Evolutionary conservation across 176 grass and related monocot species (phyloP), one percentile per base, ranked within the genome.

Genomic region (Eleusine indica): DNA sequence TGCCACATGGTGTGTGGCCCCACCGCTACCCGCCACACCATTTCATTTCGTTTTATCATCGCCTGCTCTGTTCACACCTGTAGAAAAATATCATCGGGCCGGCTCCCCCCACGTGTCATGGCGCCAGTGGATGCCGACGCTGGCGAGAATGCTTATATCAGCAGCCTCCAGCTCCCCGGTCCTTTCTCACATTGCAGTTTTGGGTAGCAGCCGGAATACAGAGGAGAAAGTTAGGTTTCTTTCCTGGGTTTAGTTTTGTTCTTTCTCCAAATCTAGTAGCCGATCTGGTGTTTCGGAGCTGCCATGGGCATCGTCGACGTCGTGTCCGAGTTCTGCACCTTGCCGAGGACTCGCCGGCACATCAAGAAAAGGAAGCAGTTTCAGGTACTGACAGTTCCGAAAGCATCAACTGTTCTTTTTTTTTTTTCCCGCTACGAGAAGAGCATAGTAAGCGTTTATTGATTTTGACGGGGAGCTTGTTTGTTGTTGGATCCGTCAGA

Each of bases 271-370:
- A 25, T 38, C 52, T 13, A 29, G 75, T 25, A 38, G 39, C 9
- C n/a, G 3, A 6, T 67, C 35, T 15, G 4, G 6, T 18, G 40
- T 4, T 10, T 30, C 28, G 67, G 15, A 32, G 10, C 2, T 0
- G 38, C 57, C 16, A 89, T 89, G 88, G 88, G 88, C 25, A 86
- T 89, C 83, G 83, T 89, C 3, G 88, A 89, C 78, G 83, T 89
- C 6, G 73, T 89, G 4, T 89, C 88, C 25, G 83, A 86, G 79
- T 90, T 37, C 68, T 90, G 88, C 84, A 18, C 84, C 19, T 3
- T 86, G 74, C 88, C 88, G 2, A 41, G 88, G 58, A 42, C 49
- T 1, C 88, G 79, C 29, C 83, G 88, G 2, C 88, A 86, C 60
- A 52, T 86, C 67, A 86, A 90, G 88, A 90, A 83, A 68, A 47